Conservation (phyloP, 2,329 filamentous ascomycete genomes). For the Fusarium napiforme region DNA sequence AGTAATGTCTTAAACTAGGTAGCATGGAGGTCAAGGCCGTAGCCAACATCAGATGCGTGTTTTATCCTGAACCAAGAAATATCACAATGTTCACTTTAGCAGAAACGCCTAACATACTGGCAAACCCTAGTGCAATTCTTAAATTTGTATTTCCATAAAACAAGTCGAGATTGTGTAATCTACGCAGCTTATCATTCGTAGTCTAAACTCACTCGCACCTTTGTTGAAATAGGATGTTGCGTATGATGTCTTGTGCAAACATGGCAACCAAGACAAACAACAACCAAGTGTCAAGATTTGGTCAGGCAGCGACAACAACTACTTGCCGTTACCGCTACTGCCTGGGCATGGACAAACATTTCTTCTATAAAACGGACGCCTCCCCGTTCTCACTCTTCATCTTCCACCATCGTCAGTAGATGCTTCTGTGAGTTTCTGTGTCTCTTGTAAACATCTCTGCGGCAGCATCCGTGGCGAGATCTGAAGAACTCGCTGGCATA, state of each 20-base stretch:
- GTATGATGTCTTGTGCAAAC: background rate
- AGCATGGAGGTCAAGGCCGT: fast-evolving
- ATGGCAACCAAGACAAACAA: fast-evolving
- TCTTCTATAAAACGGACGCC: background rate
- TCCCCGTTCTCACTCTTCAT: too few species aligned
- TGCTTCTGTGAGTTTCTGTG: too few species aligned
- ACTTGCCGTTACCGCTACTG: fast-evolving
- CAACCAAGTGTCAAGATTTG: background rate
- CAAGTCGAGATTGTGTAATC: background rate
- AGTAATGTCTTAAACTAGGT: fast-evolving
- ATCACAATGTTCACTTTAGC: background rate
- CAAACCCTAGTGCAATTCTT: fast-evolving
- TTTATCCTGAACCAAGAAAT: background rate
- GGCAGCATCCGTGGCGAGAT: too few species aligned
- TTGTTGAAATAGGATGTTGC: background rate
- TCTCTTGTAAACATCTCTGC: too few species aligned
- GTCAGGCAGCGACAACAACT: too few species aligned
- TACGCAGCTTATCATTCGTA: background rate
- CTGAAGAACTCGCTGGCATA: too few species aligned
- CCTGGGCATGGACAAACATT: background rate
- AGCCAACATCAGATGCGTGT: background rate
- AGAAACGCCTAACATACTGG: fast-evolving
- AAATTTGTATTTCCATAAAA: fast-evolving
- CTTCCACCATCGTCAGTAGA: too few species aligned
- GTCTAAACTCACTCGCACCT: background rate